Base-by-base conservation (phyloP, 805 yeast species). In the Yarrowia yakushimensis region DNA sequence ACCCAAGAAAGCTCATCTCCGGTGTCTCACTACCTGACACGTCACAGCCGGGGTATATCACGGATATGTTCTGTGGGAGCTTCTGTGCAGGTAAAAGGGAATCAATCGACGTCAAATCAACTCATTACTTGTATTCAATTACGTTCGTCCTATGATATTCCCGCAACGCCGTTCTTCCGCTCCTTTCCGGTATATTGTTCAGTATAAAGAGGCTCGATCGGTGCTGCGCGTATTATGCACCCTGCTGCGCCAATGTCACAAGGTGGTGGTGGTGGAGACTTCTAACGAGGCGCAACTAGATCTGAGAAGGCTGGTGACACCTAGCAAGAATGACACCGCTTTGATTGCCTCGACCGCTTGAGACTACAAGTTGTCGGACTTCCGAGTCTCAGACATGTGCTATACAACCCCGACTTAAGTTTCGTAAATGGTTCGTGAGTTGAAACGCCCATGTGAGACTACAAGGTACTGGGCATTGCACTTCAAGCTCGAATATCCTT, bases 221-320 rank as follows among this genome's bases (percentile, higher is more conserved):
- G 36, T 45, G 52, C 52, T 45, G 52, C 52, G 52, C 52, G 13
- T 45, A 45, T 28, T 45, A 45, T 45, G 52, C 52, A 28, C 23
- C n/a, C 52, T 45, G 52, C 52, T 45, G 52, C 52, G 52, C 52
- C 52, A 27, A 27, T 45, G 52, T 45, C 52, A 45, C 52, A 45
- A 45, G 52, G 52, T 28, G 52, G 36, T 27, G 52, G 52, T 28
- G 52, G 36, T 27, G 52, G 28, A 45, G 52, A 13, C 52, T 45
- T 20, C 30, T 18, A 18, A 10, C 36, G 10, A 45, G 50, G 18
- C 36, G 36, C 36, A 30, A 45, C 28, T 4, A 36, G 23, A 18
- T 30, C 52, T 30, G 30, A 28, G 23, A 13, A n/a, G n/a, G 23
- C 27, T 9, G 25, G 27, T 18, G 17, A 15, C 27, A 25, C n/a